Evolutionary conservation across 768 basidiomycete species (phyloP).

Genomic region (Pleurotus eryngii): DNA sequence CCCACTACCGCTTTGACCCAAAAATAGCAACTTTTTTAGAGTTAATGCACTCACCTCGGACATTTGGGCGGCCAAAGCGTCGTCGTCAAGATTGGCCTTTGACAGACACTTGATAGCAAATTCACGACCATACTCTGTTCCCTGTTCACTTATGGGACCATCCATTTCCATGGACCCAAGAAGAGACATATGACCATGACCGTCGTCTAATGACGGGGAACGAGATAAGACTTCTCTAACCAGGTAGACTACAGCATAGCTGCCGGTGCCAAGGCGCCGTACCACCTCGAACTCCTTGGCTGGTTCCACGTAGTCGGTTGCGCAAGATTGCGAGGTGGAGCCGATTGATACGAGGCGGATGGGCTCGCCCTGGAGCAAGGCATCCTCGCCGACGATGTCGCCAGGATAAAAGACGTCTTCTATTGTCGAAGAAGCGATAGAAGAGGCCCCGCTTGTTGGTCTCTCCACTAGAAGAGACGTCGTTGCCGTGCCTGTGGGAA

Average conservation of each 20-base stretch:
- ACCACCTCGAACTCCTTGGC: slow-evolving; percentile 81
- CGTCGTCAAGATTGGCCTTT: slow-evolving; percentile 89
- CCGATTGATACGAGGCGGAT: slow-evolving; percentile 56
- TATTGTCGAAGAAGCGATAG: slow-evolving; percentile 34
- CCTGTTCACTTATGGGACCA: slow-evolving; percentile 28
- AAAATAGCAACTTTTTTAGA: background rate
- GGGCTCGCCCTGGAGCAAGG: slow-evolving; percentile 60
- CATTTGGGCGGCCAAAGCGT: slow-evolving; percentile 84
- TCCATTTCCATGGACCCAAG: slow-evolving; percentile 56
- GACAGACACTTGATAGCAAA: slow-evolving; percentile 97
- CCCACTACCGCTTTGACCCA: background rate
- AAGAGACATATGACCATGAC: slow-evolving; percentile 44
- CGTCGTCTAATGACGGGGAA: slow-evolving; percentile 46
- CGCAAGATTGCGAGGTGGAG: slow-evolving; percentile 28
- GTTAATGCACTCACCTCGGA: slow-evolving; percentile 60
- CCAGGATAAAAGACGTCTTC: slow-evolving; percentile 70
- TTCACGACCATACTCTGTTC: slow-evolving; percentile 66
- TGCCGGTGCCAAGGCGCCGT: slow-evolving; percentile 80
- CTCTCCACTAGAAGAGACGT: slow-evolving; percentile 17
- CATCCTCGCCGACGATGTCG: slow-evolving; percentile 70
- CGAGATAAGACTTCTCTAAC: slow-evolving; percentile 69
- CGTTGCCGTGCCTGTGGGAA: slow-evolving; percentile 23
- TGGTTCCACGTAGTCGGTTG: slow-evolving; percentile 39
- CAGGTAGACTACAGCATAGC: slow-evolving; percentile 92
- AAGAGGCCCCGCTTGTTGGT: slow-evolving; percentile 30